Percentiles rank a stretch among this genome's conserved stretches.
Evolutionary conservation across 495 filamentous ascomycete species (phyloP).

Genomic region (Immersiella caudata): DNA sequence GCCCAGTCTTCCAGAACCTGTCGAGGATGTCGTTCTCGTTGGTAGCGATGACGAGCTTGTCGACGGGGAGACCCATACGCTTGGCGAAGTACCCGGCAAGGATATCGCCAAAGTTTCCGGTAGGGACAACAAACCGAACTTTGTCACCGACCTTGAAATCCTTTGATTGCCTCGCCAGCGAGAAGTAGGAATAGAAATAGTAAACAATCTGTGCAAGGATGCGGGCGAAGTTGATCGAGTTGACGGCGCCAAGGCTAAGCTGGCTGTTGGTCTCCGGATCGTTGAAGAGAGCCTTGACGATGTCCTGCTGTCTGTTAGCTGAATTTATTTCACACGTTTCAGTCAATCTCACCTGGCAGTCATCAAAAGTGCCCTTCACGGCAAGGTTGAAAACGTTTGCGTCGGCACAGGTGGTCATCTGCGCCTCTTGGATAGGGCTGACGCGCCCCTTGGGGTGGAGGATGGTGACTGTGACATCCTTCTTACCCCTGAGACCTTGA

Average conservation of each 20-base stretch:
- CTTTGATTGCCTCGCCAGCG: slow-evolving; percentile 58
- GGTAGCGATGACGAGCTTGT: slow-evolving; percentile 84
- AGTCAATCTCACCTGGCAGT: slow-evolving; percentile 72
- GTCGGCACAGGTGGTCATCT: slow-evolving; percentile 92
- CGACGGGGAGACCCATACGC: slow-evolving; percentile 83
- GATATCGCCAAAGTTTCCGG: slow-evolving; percentile 77
- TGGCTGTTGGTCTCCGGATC: slow-evolving; percentile 73
- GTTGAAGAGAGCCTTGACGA: slow-evolving; percentile 88
- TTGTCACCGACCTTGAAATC: slow-evolving; percentile 57
- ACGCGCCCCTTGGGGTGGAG: slow-evolving; percentile 82
- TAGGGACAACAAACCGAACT: slow-evolving; percentile 81
- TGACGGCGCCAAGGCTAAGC: slow-evolving; percentile 80
- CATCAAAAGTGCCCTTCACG: slow-evolving; percentile 87
- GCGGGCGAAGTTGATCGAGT: slow-evolving; percentile 87
- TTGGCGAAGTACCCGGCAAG: slow-evolving; percentile 84
- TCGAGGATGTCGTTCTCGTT: slow-evolving; percentile 92
- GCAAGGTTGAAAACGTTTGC: slow-evolving; percentile 87
- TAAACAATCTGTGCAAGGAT: slow-evolving; percentile 94
- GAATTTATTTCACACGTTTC: no score
- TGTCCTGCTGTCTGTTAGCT: slow-evolving; percentile 58
- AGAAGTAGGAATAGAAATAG: slow-evolving; percentile 90
- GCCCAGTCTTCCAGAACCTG: slow-evolving; percentile 80
- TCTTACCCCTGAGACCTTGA: slow-evolving; percentile 95
- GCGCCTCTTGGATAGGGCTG: slow-evolving; percentile 84
- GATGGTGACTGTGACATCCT: slow-evolving; percentile 91